phyloP scores from a whole-genome alignment of 2,329 filamentous ascomycete species.

The Cercospora sp. region DNA sequence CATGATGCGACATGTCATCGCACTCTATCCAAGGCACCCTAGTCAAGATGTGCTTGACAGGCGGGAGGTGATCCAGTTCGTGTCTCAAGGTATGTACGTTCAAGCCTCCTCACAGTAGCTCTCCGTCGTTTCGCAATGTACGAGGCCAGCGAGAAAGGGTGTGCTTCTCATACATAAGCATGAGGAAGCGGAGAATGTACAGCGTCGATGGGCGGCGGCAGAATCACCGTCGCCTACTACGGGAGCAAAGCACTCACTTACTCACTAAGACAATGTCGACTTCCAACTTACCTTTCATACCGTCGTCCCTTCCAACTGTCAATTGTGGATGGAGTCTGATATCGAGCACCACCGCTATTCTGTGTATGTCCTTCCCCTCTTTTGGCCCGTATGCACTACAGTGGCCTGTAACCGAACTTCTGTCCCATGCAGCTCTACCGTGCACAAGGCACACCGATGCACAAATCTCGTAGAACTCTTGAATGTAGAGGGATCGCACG shows the following conservation, averaged over 20 bases:
- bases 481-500: neutral
- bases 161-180: neutral
- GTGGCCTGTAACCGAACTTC: too few relatives aligned
- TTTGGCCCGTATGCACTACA: too few relatives aligned
- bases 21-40: neutral
- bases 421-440: too few relatives aligned
- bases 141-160: neutral
- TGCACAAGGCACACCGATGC: too few relatives aligned
- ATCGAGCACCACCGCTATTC: too few relatives aligned
- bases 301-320: neutral
- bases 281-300: neutral
- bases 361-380: too few relatives aligned
- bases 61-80: neutral
- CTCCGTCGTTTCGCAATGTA: neutral
- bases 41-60: neutral
- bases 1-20: neutral
- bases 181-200: neutral
- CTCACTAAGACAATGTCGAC: neutral
- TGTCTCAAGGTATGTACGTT: neutral
- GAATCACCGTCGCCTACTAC: neutral
- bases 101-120: neutral
- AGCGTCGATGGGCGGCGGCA: neutral
- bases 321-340: too few relatives aligned
- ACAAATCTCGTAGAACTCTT: too few relatives aligned
- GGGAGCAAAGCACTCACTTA: neutral